Base-by-base conservation (phyloP, 108 stramenopile genomes). In the Hondaea fermentalgiana region DNA sequence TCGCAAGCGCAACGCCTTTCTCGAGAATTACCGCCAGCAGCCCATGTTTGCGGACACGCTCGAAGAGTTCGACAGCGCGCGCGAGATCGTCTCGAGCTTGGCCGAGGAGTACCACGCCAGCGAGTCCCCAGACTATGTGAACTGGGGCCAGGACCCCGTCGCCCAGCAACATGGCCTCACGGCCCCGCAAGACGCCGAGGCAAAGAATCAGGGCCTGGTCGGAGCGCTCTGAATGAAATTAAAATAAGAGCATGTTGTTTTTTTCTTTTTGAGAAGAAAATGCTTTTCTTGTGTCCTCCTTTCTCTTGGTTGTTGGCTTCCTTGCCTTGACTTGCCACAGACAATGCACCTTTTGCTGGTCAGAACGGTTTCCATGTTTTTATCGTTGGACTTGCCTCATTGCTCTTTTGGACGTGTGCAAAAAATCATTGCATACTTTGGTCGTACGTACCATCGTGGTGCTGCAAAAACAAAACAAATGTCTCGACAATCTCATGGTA, bases 101-200 rank as follows among this genome's bases (percentile, higher is more conserved):
- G 95, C 98, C 49, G 97, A 98, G 47, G 99, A 99, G 91, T 99
- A 99, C 90, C 91, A 95, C 59, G 99, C 99, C 8, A 97, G 97
- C 60, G 99, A 99, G 91, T 93, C 97, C 60, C 91, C 96, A 4
- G 97, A 99, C 92, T 99, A 99, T 93, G 95, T 97, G 44, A 92
- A 96, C 88, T 99, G 96, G 94, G 97, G 95, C 35, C 87, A 89
- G 92, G 87, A 47, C 35, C 49, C 57, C 21, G 89, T 28, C 23
- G 89, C 76, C 19, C 49, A 83, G n/a, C 25, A n/a, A 16, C 76
- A 83, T 35, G 76, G 76, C 12, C 51, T 83, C 25, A 53, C 49
- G 16, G 49, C n/a, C 45, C 45, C 45, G 76, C 49, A 83, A 35
- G 76, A 83, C n/a, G 51, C n/a, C 76, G 76, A 53, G 51, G 51